A percentile compares a stretch with the other conserved stretches of the same genome.
Conservation (phyloP, 1,284 basidiomycete species). For the Boletus subluridellus region DNA sequence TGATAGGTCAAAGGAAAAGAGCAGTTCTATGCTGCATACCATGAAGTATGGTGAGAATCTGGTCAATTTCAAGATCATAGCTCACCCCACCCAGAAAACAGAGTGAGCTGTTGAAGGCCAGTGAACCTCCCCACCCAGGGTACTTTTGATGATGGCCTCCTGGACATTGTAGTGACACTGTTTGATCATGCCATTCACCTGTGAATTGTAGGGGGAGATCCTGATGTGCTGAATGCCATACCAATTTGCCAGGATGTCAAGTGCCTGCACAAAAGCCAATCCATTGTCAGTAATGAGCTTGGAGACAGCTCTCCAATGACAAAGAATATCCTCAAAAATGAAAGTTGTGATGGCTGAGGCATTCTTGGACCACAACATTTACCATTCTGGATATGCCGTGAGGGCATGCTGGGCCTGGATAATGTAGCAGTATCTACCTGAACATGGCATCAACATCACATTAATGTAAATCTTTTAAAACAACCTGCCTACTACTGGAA, state of each 20-base stretch:
- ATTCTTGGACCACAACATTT: not conserved
- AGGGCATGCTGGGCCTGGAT: not conserved
- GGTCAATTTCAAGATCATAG: not conserved
- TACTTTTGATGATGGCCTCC: too few species aligned
- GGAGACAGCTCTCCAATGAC: not conserved
- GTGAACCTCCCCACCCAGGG: too few species aligned
- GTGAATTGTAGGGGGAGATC: too few species aligned
- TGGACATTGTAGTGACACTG: not conserved
- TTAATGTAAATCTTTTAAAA: not conserved
- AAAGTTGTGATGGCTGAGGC: fast-evolving
- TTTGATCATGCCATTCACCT: not conserved
- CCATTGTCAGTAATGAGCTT: not conserved
- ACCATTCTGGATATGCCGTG: not conserved
- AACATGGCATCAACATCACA: not conserved
- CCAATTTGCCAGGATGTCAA: not conserved
- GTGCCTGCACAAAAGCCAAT: not conserved
- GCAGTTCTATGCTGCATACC: not conserved
- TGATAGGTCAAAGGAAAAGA: not conserved
- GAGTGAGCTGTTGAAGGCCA: too few species aligned
- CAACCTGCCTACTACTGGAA: not conserved
- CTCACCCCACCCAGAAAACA: not conserved
- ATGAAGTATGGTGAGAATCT: not conserved
- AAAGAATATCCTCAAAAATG: not conserved
- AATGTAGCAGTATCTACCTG: not conserved
- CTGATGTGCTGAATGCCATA: not conserved